Base-by-base conservation (phyloP, 371 early-diverging fungal species). In the Enterospora canceri region DNA sequence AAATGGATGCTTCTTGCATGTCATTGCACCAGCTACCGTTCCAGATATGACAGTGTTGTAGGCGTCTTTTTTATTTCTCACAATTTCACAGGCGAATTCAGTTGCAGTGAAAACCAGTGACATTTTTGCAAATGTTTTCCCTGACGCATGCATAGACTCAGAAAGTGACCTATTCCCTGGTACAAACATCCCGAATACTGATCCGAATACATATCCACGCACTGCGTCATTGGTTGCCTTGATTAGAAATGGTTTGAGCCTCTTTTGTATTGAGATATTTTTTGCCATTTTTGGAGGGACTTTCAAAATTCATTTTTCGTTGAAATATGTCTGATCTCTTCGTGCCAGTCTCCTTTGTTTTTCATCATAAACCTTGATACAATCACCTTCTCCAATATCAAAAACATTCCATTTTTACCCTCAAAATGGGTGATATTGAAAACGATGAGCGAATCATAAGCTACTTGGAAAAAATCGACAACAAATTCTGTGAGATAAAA, bases 171-270 rank as follows among this genome's bases (percentile, higher is more conserved):
- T 54, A 1, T 65, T 30, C 3, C 21, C 33, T 29, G 56, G 34
- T 12, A 62, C 62, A 67, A 75, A 71, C 3, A 68, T 30, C 0
- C 76, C 76, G 0, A 75, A 35, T 34, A 72, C 53, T 48, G 71
- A 75, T 21, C 76, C 76, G 67, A 75, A 75, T 2, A 56, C 29
- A 56, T 75, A 75, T 49, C 76, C 76, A 40, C 65, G 68, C 28
- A 60, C 0, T 0, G 68, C 56, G 49, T 68, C 65, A 15, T 54
- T 30, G 23, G 50, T 61, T 24, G 32, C 15, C 59, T 69, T 75
- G 54, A 55, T n/a, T 15, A 62, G 15, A 30, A 54, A 53, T 16
- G 76, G 71, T 26, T 51, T 51, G 8, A 51, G n/a, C 8, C n/a
- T 40, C n/a, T 40, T 40, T 40, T 40, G 8, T 12, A 40, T 40